Evolutionary conservation across 2,329 filamentous ascomycete species (phyloP), one percentile per base, ranked within the genome.

Genomic region (Penicillium sp.): DNA sequence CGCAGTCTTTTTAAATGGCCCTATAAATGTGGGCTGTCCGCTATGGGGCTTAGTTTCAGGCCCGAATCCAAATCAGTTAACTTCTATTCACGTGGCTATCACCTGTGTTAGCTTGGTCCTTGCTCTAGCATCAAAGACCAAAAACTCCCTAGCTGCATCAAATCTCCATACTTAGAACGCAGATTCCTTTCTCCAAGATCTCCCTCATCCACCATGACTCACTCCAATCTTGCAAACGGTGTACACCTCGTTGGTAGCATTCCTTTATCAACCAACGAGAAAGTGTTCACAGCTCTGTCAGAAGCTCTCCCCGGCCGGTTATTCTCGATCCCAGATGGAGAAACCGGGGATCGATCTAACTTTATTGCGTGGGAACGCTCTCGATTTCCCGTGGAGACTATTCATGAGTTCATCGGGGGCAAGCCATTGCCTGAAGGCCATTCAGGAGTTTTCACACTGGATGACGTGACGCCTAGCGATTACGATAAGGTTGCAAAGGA

Each of bases 261-360:
- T 29, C 73, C 73, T 3, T 64, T 75, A 5, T 53, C 67, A 4
- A 64, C 73, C 49, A 63, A 70, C 3, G 63, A 70, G 45, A 64
- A 70, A 14, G 71, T 73, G 16, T 74, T 79, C 52, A 67, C 59
- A 3, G 63, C 58, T 29, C 65, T 72, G 35, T 53, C 58, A n/a
- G 55, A 63, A 7, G 58, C 59, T 5, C 65, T 77, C 2, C 69
- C 73, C 3, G 56, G 61, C 22, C 75, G 73, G 13, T 62, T 79
- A 26, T 65, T 62, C 26, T 70, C 70, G 33, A 70, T 79, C 3
- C 76, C 77, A 3, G 77, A 79, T 59, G 77, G 77, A 47, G 77
- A 80, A 59, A 73, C 75, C 7, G 74, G 53, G 5, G n/a, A 27
- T 41, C 52, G 57, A n/a, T 68, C 14, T 45, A 68, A 41, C 68